phyloP scores from a whole-genome alignment of 176 grass and related monocot species.

The Musa acuminata region DNA sequence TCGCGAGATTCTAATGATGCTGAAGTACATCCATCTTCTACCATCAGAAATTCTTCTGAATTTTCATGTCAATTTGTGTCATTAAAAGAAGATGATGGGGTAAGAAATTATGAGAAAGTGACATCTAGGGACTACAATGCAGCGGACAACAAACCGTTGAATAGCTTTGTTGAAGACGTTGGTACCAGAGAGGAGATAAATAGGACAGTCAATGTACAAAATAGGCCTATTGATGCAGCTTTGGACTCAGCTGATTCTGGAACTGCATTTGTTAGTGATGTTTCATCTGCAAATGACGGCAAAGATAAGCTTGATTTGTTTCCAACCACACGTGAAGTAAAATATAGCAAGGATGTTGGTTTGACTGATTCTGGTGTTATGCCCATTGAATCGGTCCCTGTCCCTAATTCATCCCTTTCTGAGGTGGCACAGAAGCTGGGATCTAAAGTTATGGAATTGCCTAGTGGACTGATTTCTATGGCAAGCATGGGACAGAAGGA shows the following conservation, averaged over 20 bases:
- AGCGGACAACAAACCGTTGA: slow-evolving; percentile 37
- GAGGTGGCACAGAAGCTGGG: slow-evolving; percentile 30
- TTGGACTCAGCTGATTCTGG: background rate
- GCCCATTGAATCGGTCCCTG: background rate
- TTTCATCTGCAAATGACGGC: background rate
- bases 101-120: slow-evolving; percentile 39
- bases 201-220: background rate
- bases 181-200: background rate
- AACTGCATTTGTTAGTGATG: background rate
- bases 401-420: slow-evolving; percentile 12
- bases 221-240: background rate
- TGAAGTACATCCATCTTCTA: background rate
- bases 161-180: slow-evolving; percentile 13
- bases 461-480: slow-evolving; percentile 3
- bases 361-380: background rate
- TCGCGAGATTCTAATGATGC: background rate
- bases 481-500: slow-evolving; percentile 38
- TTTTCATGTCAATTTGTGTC: background rate
- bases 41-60: background rate
- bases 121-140: slow-evolving; percentile 28
- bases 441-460: slow-evolving; percentile 10
- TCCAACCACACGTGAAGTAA: background rate
- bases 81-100: slow-evolving; percentile 9
- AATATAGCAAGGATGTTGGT: background rate
- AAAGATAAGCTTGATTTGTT: background rate